Evolutionary conservation across 2,329 filamentous ascomycete genomes (phyloP).

Genomic region (Aspergillus awamori): DNA sequence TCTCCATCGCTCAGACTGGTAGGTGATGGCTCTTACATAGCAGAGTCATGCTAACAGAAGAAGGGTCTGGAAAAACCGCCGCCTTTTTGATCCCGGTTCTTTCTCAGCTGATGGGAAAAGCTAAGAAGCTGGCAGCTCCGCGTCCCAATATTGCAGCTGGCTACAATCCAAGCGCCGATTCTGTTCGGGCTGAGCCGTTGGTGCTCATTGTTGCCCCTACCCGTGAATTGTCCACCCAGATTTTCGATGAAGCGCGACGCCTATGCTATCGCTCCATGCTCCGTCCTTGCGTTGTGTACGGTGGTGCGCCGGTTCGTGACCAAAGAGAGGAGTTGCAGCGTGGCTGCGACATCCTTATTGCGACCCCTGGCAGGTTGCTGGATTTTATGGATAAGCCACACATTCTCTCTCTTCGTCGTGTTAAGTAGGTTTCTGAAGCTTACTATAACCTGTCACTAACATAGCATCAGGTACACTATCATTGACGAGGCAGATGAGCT

Average conservation of each 20-base stretch:
- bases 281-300: conserved; percentile 86
- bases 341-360: conserved; percentile 88
- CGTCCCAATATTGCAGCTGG: conserved; percentile 64
- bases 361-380: conserved; percentile 80
- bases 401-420: conserved; percentile 70
- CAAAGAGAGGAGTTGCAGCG: conserved; percentile 74
- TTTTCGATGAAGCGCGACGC: conserved; percentile 90
- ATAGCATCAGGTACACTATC: conserved; percentile 60
- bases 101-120: conserved; percentile 93
- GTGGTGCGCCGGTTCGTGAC: conserved; percentile 71
- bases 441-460: neutral
- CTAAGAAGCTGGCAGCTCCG: conserved; percentile 78
- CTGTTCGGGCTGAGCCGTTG: conserved; percentile 78
- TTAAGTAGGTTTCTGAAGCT: conserved; percentile 59
- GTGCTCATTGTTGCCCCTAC: conserved; percentile 84
- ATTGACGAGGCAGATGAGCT: conserved; percentile 97
- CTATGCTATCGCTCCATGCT: conserved; percentile 95
- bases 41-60: conserved; percentile 12
- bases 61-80: conserved; percentile 94
- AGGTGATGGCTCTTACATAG: conserved; percentile 37
- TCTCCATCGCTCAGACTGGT: conserved; percentile 93
- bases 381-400: conserved; percentile 78
- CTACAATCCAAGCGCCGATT: conserved; percentile 55
- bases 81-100: conserved; percentile 88
- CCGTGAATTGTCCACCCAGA: conserved; percentile 88